Percentiles rank a stretch among this genome's conserved stretches.
phyloP scores from a whole-genome alignment of 495 filamentous ascomycete genomes.

The Hypoxylon intermedium region DNA sequence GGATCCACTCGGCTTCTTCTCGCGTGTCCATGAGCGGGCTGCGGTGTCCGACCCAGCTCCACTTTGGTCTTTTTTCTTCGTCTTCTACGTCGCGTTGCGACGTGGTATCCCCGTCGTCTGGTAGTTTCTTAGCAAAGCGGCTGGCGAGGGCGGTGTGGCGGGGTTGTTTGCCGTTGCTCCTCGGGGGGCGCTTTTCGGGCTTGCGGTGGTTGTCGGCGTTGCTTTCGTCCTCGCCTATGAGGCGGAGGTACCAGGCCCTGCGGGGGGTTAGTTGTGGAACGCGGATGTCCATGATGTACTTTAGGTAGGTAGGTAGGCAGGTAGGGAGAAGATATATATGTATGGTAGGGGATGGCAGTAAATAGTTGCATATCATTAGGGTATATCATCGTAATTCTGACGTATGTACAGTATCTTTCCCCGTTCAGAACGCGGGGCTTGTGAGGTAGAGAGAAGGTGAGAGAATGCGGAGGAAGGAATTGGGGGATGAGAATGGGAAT shows the following conservation, averaged over 20 bases:
- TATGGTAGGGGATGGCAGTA: no score
- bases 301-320: neutral
- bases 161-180: neutral
- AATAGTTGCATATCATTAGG: no score
- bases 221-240: slow-evolving; percentile 75
- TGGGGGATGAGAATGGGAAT: slow-evolving; percentile 1
- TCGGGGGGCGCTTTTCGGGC: slow-evolving; percentile 24
- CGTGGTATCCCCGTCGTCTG: no score
- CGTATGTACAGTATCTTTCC: no score
- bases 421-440: no score
- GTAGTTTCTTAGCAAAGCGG: no score
- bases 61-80: slow-evolving; percentile 42
- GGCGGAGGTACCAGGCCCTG: slow-evolving; percentile 70
- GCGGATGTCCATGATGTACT: no score
- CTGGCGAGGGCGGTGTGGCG: no score
- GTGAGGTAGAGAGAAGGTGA: no score
- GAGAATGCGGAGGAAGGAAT: no score
- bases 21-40: slow-evolving; percentile 77
- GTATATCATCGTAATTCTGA: no score
- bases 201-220: slow-evolving; percentile 51
- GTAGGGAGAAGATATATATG: neutral
- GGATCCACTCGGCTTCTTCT: slow-evolving; percentile 81
- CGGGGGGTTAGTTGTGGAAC: no score
- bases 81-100: neutral
- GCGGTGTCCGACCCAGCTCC: slow-evolving; percentile 79